Evolutionary conservation across 208 protist species (phyloP).

Genomic region (Leishmania arabica): DNA sequence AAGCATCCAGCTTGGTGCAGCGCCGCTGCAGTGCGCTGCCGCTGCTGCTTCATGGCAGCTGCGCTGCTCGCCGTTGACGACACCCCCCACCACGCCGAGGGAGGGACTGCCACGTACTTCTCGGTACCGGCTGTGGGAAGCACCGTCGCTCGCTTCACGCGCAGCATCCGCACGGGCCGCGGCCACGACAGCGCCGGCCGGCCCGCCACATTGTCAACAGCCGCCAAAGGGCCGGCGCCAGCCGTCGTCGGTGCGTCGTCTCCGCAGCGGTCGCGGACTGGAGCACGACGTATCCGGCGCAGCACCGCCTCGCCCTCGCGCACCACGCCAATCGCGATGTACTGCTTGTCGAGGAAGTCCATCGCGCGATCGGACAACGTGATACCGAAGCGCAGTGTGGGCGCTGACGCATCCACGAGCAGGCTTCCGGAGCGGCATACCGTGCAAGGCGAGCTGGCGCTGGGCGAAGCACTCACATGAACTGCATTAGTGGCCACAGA

Average conservation of each 20-base stretch:
- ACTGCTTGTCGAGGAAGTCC: slow-evolving; percentile 63
- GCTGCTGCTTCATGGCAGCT: slow-evolving; percentile 4
- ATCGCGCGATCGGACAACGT: slow-evolving; percentile 53
- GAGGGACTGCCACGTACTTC: slow-evolving; percentile 10
- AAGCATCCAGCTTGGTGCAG: slow-evolving; percentile 57
- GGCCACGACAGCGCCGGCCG: slow-evolving; percentile 38
- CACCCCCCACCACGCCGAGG: slow-evolving; percentile 11
- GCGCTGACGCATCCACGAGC: slow-evolving; percentile 42
- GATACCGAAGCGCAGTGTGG: slow-evolving; percentile 46
- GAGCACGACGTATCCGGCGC: slow-evolving; percentile 41
- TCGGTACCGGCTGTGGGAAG: slow-evolving; percentile 65
- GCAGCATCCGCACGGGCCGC: slow-evolving; percentile 45
- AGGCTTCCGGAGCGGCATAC: slow-evolving; percentile 45
- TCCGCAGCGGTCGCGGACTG: slow-evolving; percentile 11
- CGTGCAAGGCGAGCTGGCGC: slow-evolving; percentile 15
- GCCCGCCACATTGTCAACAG: slow-evolving; percentile 11
- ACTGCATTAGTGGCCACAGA: background rate
- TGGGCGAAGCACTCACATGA: background rate
- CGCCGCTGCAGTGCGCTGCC: slow-evolving; percentile 8
- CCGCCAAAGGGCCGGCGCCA: background rate
- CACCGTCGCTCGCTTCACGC: slow-evolving; percentile 63
- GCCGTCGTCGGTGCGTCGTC: background rate
- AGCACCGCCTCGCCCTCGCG: slow-evolving; percentile 56
- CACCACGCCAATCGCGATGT: slow-evolving; percentile 62
- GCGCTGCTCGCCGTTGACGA: background rate